A percentile compares a stretch with the other conserved stretches of the same genome.
phyloP scores from a whole-genome alignment of 1,284 basidiomycete species.

The Irpex sp. region DNA sequence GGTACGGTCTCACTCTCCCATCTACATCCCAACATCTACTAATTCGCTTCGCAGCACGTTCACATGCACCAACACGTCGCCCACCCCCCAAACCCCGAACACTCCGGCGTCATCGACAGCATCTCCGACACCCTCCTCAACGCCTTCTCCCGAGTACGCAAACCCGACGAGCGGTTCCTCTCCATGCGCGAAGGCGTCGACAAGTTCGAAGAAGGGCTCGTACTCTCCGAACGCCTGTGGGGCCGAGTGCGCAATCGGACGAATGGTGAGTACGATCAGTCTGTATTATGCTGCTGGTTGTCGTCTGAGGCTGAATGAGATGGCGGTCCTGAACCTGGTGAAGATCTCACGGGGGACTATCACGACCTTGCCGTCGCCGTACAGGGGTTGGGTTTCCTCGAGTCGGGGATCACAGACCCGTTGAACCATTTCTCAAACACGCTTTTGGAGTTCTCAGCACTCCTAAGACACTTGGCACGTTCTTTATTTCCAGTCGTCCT shows the following conservation, averaged over 20 bases:
- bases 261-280: conserved; percentile 69
- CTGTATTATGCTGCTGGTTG: conserved; percentile 22
- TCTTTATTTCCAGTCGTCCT: neutral
- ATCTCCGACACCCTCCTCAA: conserved; percentile 95
- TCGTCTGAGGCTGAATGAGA: conserved; percentile 79
- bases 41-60: conserved; percentile 64
- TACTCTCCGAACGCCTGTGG: conserved; percentile 79
- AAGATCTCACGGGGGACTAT: conserved; percentile 96
- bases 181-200: conserved; percentile 90
- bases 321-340: conserved; percentile 68
- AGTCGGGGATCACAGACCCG: conserved; percentile 96
- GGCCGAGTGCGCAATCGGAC: conserved; percentile 71
- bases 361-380: conserved; percentile 94
- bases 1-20: conserved; percentile 47
- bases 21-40: conserved; percentile 3
- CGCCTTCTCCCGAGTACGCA: conserved; percentile 91
- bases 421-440: conserved; percentile 96
- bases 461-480: conserved; percentile 78
- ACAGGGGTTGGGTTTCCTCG: conserved; percentile 95
- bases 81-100: conserved; percentile 81
- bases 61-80: conserved; percentile 92
- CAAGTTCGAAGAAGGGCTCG: conserved; percentile 91
- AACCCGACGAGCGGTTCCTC: conserved; percentile 94
- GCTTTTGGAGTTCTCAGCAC: conserved; percentile 86
- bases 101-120: conserved; percentile 86